Evolutionary conservation across 2,329 filamentous ascomycete species (phyloP), one percentile per base, ranked within the genome.

Genomic region (Talaromyces sp.): DNA sequence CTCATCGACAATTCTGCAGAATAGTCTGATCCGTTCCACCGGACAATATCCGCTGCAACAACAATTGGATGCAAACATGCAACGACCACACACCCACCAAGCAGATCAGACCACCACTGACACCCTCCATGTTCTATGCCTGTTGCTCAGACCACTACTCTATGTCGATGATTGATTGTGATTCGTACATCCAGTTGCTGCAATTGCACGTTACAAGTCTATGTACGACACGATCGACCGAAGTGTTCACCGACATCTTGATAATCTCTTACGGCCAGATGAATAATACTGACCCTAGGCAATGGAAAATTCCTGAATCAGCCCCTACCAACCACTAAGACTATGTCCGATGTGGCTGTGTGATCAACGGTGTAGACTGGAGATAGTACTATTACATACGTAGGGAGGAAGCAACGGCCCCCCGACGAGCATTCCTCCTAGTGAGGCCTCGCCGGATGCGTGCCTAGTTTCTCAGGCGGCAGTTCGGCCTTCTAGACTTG

Each of bases 81-180:
- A 54, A 19, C 51, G 17, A 1, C 17, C n/a, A 53, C 51, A 15
- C 51, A 56, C 53, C 31, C 53, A 22, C 11, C n/a, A 3, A 53
- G 22, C 31, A 36, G 31, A 56, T 53, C 49, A 53, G 29, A 38
- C 29, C 51, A 56, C 49, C 29, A 56, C 25, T 56, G 53, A 38
- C 53, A 56, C 53, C 53, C 53, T 56, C 53, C 53, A 56, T 56
- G 53, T 56, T 56, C 38, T 56, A 17, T 36, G 53, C 31, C 11
- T 10, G 29, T 25, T 34, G 53, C 53, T 38, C 31, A 56, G 53
- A 56, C 53, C 53, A 56, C 53, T 36, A 56, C 31, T 22, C 31
- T 56, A 53, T 22, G 29, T 43, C 15, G 27, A 31, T 2, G 38
- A 31, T 31, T 22, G 5, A 47, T 29, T 22, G 43, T 45, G 59